Conservation (phyloP, 768 basidiomycete genomes). For the Coprinopsis sp. region DNA sequence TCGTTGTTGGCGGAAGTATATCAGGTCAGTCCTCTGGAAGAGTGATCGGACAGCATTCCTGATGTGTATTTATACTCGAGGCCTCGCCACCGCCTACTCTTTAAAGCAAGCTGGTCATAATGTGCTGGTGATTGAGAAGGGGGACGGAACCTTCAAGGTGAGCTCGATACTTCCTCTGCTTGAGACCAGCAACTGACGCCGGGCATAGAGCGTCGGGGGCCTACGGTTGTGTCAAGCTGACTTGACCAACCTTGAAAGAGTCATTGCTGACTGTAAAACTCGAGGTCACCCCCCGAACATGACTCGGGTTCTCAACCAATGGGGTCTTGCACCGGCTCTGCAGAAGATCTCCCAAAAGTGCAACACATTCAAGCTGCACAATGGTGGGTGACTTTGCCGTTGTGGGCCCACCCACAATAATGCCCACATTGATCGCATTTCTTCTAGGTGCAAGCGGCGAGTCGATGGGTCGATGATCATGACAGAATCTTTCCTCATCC, state of each 20-base stretch:
- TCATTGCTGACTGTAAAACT: too few species aligned
- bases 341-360: conserved; percentile 32
- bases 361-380: conserved; percentile 20
- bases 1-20: conserved; percentile 45
- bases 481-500: conserved; percentile 24
- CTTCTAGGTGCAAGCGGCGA: conserved; percentile 40
- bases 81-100: conserved; percentile 51
- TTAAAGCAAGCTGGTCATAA: conserved; percentile 54
- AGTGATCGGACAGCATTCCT: not conserved
- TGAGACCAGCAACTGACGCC: not conserved
- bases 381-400: conserved; percentile 3
- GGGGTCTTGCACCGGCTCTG: conserved; percentile 45
- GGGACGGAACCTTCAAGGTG: conserved; percentile 38
- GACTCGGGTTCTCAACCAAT: conserved; percentile 44
- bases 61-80: conserved; percentile 20
- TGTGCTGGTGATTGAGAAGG: conserved; percentile 54
- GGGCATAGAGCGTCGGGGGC: conserved; percentile 34
- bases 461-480: conserved; percentile 41
- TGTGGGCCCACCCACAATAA: not conserved
- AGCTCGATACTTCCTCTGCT: conserved; percentile 14
- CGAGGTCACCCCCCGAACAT: conserved; percentile 57
- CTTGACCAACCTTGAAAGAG: too few species aligned
- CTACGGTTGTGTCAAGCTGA: too few species aligned
- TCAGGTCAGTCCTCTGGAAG: conserved; percentile 25
- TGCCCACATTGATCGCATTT: conserved; percentile 3